Conservation (phyloP, 441 rosid genomes). For the Gossypium schwendimanii region DNA sequence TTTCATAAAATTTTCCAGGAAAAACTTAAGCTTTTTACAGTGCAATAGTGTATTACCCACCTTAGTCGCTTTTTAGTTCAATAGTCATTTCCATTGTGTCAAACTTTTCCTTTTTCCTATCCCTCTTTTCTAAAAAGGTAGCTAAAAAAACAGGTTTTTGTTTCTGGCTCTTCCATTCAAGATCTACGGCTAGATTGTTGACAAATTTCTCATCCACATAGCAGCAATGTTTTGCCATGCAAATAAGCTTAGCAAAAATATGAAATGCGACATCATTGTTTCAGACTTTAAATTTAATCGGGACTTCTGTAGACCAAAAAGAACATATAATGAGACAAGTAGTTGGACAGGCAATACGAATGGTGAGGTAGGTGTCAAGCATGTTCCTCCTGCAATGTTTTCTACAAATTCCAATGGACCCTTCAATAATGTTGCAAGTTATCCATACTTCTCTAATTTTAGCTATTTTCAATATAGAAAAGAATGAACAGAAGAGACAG, state of each 20-base stretch:
- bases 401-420: neutral
- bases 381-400: neutral
- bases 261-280: neutral
- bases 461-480: neutral
- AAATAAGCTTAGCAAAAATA: neutral
- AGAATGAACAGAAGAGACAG: neutral
- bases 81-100: neutral
- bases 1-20: neutral
- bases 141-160: neutral
- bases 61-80: neutral
- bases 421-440: neutral
- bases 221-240: neutral
- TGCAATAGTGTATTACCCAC: neutral
- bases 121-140: neutral
- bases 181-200: neutral
- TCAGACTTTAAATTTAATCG: no score
- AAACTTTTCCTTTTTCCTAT: neutral
- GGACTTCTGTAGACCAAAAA: no score
- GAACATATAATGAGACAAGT: neutral
- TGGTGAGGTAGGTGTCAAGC: neutral
- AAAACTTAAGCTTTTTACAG: neutral
- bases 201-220: neutral
- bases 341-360: neutral
- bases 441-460: neutral
- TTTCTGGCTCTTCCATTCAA: neutral